These are phyloP conservation scores for Amylocarpus encephaloides DNA, from an alignment of 2,329 filamentous ascomycete genomes.

Conservation along the genomic window DNA sequence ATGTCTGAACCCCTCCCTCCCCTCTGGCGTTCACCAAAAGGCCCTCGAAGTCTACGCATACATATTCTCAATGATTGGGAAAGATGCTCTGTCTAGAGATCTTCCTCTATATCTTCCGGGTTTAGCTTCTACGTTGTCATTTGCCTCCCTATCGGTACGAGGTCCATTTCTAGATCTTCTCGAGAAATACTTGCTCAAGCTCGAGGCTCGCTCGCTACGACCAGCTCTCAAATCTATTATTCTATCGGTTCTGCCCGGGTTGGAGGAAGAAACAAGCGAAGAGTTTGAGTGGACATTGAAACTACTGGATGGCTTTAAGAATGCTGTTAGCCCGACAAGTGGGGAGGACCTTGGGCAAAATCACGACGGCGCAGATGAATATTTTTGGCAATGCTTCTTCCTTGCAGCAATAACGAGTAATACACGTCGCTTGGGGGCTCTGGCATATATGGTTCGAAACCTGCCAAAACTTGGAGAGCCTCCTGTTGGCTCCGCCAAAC, in stretches of 20 bases:
- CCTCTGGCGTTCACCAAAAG: conserved; percentile 96
- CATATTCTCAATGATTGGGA: conserved; percentile 80
- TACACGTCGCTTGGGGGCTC: conserved; percentile 73
- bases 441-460: conserved; percentile 76
- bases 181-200: conserved; percentile 68
- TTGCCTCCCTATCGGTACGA: conserved; percentile 87
- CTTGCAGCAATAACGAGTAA: conserved; percentile 86
- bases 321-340: conserved; percentile 51
- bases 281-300: conserved; percentile 86
- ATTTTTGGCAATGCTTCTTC: conserved; percentile 98
- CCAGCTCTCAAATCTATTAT: conserved; percentile 88
- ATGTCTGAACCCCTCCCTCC: conserved; percentile 87
- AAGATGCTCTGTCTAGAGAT: conserved; percentile 72
- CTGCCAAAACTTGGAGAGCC: conserved; percentile 63
- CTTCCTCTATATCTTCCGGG: conserved; percentile 86
- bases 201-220: conserved; percentile 66
- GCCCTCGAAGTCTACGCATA: conserved; percentile 88
- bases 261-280: conserved; percentile 95
- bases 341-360: conserved; percentile 45
- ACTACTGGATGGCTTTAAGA: conserved; percentile 72
- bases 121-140: conserved; percentile 81
- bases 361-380: conserved; percentile 65
- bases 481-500: conserved; percentile 28
- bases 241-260: conserved; percentile 77
- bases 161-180: conserved; percentile 79